Conservation (phyloP, 148 eudicot genomes). For the Spergularia bocconei region DNA sequence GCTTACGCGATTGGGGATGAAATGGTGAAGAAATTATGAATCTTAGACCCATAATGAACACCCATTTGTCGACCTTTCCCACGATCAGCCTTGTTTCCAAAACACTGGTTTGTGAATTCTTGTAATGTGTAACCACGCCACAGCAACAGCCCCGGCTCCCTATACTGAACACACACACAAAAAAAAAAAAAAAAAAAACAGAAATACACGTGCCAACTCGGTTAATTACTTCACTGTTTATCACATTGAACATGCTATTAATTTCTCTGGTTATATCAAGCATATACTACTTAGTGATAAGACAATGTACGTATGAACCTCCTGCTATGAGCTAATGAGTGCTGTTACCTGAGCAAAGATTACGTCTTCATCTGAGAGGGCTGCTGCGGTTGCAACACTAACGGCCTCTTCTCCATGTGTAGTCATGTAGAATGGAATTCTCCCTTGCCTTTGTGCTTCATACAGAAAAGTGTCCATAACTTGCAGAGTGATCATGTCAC, state of each 20-base stretch:
- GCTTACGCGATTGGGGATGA: conserved; percentile 90
- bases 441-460: conserved; percentile 92
- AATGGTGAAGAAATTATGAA: conserved; percentile 75
- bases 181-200: not conserved
- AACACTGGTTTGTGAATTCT: conserved; percentile 79
- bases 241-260: not conserved
- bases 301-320: too few relatives aligned
- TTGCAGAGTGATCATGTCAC: conserved; percentile 78
- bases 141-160: conserved; percentile 76
- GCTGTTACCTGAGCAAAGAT: conserved; percentile 70
- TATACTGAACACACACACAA: conserved; percentile 42
- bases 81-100: conserved; percentile 71
- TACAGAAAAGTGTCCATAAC: conserved; percentile 74
- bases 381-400: conserved; percentile 87
- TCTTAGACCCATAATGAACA: conserved; percentile 79
- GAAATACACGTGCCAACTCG: not conserved
- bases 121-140: conserved; percentile 93
- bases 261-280: too few relatives aligned
- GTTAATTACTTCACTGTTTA: not conserved
- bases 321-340: not conserved
- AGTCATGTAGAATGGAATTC: conserved; percentile 82
- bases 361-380: conserved; percentile 57
- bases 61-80: conserved; percentile 99
- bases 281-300: too few relatives aligned
- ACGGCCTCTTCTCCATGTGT: conserved; percentile 83